Conservation (phyloP, 805 yeast genomes). For the Candida chauliodis region DNA sequence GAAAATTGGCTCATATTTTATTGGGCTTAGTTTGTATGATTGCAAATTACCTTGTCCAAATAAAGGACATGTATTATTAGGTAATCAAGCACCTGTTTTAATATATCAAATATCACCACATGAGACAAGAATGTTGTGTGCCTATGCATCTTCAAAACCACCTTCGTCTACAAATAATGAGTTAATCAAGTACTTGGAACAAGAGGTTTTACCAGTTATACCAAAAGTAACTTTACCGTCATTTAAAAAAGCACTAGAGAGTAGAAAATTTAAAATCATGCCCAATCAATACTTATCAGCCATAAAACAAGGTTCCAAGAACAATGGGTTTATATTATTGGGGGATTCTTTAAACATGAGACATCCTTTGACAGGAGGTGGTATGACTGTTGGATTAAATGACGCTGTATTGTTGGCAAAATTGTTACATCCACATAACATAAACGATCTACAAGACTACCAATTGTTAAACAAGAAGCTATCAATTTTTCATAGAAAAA, state of each 20-base stretch:
- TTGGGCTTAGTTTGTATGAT: slow-evolving; percentile 73
- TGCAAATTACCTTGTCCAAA: slow-evolving; percentile 71
- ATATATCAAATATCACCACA: slow-evolving; percentile 81
- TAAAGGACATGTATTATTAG: slow-evolving; percentile 89
- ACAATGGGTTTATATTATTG: slow-evolving; percentile 73
- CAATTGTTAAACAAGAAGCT: slow-evolving; percentile 53
- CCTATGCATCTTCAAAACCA: slow-evolving; percentile 67
- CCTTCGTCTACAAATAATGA: slow-evolving; percentile 64
- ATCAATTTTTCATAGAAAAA: slow-evolving; percentile 65
- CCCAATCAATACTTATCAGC: slow-evolving; percentile 93
- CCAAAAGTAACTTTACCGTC: slow-evolving; percentile 67
- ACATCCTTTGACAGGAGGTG: slow-evolving; percentile 98
- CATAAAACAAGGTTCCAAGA: slow-evolving; percentile 49
- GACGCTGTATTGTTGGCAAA: slow-evolving; percentile 72
- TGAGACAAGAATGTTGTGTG: slow-evolving; percentile 88
- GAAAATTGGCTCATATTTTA: slow-evolving; percentile 73
- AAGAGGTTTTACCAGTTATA: slow-evolving; percentile 60
- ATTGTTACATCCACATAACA: slow-evolving; percentile 52
- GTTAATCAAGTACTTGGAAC: slow-evolving; percentile 54
- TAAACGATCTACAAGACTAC: slow-evolving; percentile 57
- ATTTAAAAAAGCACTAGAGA: slow-evolving; percentile 57
- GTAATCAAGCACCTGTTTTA: slow-evolving; percentile 81
- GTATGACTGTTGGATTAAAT: slow-evolving; percentile 95
- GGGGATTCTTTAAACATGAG: slow-evolving; percentile 98
- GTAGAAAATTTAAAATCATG: slow-evolving; percentile 70